Evolutionary conservation across 192 early-diverging fungal genomes (phyloP).

Genomic region (Backusella mclennaniae): DNA sequence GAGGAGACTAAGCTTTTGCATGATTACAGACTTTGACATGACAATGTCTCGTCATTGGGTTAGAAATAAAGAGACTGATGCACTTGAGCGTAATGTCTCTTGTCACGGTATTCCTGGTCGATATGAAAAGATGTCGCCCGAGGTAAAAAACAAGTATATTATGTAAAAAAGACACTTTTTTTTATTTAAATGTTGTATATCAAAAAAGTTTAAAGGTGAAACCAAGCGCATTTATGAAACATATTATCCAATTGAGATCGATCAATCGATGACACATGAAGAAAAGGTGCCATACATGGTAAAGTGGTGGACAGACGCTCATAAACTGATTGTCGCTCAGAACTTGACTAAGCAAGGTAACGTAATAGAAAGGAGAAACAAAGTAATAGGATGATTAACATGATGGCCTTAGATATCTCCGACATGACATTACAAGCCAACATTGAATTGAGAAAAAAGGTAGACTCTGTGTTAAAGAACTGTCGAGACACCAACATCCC

Average conservation of each 20-base stretch:
- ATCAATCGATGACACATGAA: constrained; percentile 38
- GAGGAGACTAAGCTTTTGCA: not conserved
- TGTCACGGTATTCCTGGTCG: constrained; percentile 44
- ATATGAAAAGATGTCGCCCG: constrained; percentile 31
- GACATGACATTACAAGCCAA: constrained; percentile 49
- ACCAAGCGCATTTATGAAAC: constrained; percentile 50
- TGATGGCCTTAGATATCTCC: constrained; percentile 32
- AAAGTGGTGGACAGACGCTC: constrained; percentile 71
- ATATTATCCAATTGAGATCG: constrained; percentile 77
- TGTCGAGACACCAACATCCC: constrained; percentile 44
- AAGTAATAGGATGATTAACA: not conserved
- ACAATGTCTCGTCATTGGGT: constrained; percentile 58
- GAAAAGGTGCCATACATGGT: constrained; percentile 68
- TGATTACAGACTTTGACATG: constrained; percentile 66
- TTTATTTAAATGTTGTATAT: not conserved
- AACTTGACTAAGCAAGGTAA: constrained; percentile 42
- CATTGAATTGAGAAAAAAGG: constrained; percentile 47
- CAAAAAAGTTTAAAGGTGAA: constrained; percentile 43
- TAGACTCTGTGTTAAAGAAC: constrained; percentile 39
- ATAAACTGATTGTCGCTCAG: constrained; percentile 51
- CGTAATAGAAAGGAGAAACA: not conserved
- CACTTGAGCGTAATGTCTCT: constrained; percentile 41
- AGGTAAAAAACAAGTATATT: constrained; percentile 27
- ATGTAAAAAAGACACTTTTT: not conserved
- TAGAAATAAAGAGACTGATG: constrained; percentile 29